These are phyloP conservation scores for Linnemannia zychae DNA, from an alignment of 192 early-diverging fungal species.

Conservation along the genomic window DNA sequence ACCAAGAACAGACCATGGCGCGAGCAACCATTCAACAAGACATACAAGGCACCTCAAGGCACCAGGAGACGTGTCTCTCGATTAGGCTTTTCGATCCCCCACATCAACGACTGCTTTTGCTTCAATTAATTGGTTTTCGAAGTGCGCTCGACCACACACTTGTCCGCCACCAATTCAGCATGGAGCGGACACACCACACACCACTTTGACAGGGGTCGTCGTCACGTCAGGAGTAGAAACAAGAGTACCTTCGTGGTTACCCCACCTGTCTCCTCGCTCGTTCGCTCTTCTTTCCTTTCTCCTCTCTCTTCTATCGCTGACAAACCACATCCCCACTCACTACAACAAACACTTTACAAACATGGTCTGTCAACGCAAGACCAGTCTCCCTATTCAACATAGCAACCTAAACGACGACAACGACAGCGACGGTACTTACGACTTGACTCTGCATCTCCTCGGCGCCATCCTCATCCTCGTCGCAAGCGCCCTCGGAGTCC, in stretches of 20 bases:
- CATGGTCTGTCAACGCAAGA: not conserved
- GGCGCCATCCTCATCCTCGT: conserved; percentile 69
- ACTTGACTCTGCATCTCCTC: conserved; percentile 56
- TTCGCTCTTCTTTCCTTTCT: not conserved
- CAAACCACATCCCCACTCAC: not conserved
- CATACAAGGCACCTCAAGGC: not conserved
- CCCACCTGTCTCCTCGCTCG: not conserved
- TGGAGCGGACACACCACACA: not conserved
- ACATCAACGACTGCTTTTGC: not conserved
- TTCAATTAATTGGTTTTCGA: not conserved
- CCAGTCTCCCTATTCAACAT: not conserved
- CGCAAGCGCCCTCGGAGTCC: conserved; percentile 64
- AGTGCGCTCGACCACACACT: not conserved
- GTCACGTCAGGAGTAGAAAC: not conserved
- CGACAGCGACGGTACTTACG: not conserved
- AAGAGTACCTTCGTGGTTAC: not conserved
- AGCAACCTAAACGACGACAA: not conserved
- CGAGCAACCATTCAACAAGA: not conserved
- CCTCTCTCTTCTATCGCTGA: not conserved
- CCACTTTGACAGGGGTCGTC: not conserved
- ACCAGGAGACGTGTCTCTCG: no score
- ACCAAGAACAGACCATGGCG: not conserved
- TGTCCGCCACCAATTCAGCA: not conserved
- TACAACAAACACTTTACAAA: not conserved
- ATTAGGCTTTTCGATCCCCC: no score